phyloP scores from a whole-genome alignment of 371 early-diverging fungal genomes.

The Thermomucor indicae-seudaticae region DNA sequence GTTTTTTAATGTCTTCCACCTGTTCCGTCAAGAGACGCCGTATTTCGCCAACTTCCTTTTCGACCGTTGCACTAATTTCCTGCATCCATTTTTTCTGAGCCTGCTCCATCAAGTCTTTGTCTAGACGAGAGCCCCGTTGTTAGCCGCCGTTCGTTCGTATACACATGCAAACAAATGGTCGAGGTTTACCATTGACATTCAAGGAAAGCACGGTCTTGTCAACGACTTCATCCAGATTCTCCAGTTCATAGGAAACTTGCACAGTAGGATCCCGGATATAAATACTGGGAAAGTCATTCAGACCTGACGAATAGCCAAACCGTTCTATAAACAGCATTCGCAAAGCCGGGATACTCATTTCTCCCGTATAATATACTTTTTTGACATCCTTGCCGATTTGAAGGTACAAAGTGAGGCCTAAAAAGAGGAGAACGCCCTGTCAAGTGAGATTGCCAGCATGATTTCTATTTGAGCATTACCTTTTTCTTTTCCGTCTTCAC shows the following conservation, averaged over 20 bases:
- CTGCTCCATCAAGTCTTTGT: slow-evolving; percentile 19
- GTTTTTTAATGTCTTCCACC: slow-evolving; percentile 29
- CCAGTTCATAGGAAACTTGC: slow-evolving; percentile 66
- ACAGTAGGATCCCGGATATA: slow-evolving; percentile 63
- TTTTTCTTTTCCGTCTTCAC: neutral
- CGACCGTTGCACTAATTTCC: slow-evolving; percentile 21
- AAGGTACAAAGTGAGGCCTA: slow-evolving; percentile 43
- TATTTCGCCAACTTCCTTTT: slow-evolving; percentile 32
- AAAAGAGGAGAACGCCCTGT: neutral
- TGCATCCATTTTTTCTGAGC: slow-evolving; percentile 28
- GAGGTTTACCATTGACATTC: slow-evolving; percentile 58
- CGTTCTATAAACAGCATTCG: slow-evolving; percentile 65
- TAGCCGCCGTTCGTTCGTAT: neutral
- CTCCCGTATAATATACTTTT: slow-evolving; percentile 52
- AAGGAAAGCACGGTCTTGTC: slow-evolving; percentile 61
- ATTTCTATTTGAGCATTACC: neutral
- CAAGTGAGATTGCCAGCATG: neutral
- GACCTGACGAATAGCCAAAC: slow-evolving; percentile 57
- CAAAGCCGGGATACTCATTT: slow-evolving; percentile 55
- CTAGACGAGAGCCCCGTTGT: neutral
- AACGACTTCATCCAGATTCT: slow-evolving; percentile 58
- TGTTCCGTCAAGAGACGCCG: slow-evolving; percentile 25
- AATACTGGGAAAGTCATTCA: slow-evolving; percentile 61
- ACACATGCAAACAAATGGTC: neutral
- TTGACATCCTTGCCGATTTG: slow-evolving; percentile 61